phyloP scores from a whole-genome alignment of 1,284 basidiomycete species.

The Austroboletus novae-zelandiae region DNA sequence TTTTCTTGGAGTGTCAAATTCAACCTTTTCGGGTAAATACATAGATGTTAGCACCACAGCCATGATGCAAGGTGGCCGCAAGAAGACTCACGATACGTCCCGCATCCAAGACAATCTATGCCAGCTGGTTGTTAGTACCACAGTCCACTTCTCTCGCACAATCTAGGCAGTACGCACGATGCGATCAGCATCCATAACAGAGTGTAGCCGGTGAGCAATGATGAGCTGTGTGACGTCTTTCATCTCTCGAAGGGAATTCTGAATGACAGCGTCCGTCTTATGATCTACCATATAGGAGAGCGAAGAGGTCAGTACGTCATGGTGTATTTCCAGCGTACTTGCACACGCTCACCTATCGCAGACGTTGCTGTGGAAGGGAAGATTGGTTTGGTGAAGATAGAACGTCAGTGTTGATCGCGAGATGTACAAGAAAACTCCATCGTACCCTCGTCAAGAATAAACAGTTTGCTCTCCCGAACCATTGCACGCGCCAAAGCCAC shows the following conservation, averaged over 20 bases:
- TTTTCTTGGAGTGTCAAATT: conserved; percentile 6
- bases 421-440: conserved; percentile 3
- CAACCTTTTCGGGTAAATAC: neutral
- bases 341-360: conserved; percentile 1
- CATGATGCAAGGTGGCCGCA: neutral
- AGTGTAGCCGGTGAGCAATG: conserved; percentile 37
- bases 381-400: neutral
- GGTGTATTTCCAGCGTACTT: neutral
- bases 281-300: conserved; percentile 16
- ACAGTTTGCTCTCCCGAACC: conserved; percentile 29
- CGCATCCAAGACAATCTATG: conserved; percentile 14
- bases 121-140: neutral
- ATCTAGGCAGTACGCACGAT: conserved; percentile 22
- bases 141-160: neutral
- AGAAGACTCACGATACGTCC: conserved; percentile 9
- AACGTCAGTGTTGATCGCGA: too few species aligned
- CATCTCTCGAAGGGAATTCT: conserved; percentile 30
- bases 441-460: conserved; percentile 35
- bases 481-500: conserved; percentile 44
- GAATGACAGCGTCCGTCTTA: conserved; percentile 31
- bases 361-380: neutral
- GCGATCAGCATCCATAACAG: conserved; percentile 36
- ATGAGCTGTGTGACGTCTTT: conserved; percentile 33
- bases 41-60: too few species aligned
- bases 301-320: neutral